Base-by-base conservation (phyloP, 768 basidiomycete genomes). In the Termitomyces sp. region DNA sequence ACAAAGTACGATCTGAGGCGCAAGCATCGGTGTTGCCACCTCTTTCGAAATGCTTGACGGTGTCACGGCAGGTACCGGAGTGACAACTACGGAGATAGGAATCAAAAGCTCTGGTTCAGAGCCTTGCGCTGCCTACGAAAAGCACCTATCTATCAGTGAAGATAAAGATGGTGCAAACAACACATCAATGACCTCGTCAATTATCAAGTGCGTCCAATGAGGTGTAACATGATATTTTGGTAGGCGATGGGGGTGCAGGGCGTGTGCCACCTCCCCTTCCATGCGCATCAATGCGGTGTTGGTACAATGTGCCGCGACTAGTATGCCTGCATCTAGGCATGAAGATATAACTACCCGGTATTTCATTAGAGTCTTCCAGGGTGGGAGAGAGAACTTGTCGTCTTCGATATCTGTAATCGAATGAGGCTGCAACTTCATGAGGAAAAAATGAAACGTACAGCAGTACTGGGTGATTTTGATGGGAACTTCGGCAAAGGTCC, bases 191-290 rank as follows among this genome's bases (percentile, higher is more conserved):
- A 76, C 78, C 67, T 81, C 79, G 54, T 81, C 79, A 54, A 81
- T 79, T 2, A 81, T 53, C 3, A 81, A 67, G 67, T 81, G 79
- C 1, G 79, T 79, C 77, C 78, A 81, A 63, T 81, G 79, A 14
- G 76, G 78, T 49, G 71, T 66, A 8, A 71, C 70, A 0, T 66
- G 66, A 34, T 67, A 57, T 34, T 67, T 66, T 19, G 54, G 41
- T 7, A 58, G 64, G 12, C 69, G 64, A 61, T 70, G 67, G 5
- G 77, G 77, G 64, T 80, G 78, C 19, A 80, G 48, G 0, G 70
- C 58, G 41, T 60, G 60, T n/a, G 69, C 52, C 0, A 76, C 54
- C 25, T 77, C 72, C 25, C 69, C 66, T 62, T 81, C 79, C 61
- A 80, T 60, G 8, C 59, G 63, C 64, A 73, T 73, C 8, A 80